phyloP scores from a whole-genome alignment of 2,329 filamentous ascomycete species.

The Cladosporium sp. region DNA sequence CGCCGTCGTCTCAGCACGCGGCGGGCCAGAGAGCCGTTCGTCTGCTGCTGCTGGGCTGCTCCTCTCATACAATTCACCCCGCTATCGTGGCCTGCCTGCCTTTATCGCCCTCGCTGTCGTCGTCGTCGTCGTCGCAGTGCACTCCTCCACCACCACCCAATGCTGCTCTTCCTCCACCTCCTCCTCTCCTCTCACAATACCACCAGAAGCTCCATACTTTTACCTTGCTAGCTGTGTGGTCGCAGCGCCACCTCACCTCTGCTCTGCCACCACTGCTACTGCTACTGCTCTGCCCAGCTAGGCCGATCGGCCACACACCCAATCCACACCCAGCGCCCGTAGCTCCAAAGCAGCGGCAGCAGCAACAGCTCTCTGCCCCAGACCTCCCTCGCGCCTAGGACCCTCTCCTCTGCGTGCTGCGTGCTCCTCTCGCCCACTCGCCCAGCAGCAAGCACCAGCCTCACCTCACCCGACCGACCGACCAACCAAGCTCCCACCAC shows the following conservation, averaged over 20 bases:
- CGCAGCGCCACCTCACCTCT: not conserved
- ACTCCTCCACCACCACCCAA: constrained; percentile 5
- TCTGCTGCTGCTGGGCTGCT: not conserved
- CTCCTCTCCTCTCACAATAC: not conserved
- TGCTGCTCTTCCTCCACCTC: not conserved
- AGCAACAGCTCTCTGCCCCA: not conserved
- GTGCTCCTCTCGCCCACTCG: constrained; percentile 7
- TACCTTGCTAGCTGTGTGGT: constrained; percentile 2
- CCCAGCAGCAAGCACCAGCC: not conserved
- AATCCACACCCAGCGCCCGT: constrained; percentile 17
- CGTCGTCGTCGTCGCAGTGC: constrained; percentile 2
- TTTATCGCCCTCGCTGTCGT: not conserved
- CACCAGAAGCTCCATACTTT: not conserved
- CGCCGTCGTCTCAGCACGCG: not conserved
- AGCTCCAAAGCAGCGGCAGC: constrained; percentile 1
- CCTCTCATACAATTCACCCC: not conserved
- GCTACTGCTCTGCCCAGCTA: constrained; percentile 1
- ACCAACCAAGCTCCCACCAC: not conserved
- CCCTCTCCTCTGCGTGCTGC: not conserved
- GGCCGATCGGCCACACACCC: constrained; percentile 11
- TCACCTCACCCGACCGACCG: not conserved
- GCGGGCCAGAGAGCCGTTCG: not conserved
- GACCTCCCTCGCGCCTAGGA: not conserved
- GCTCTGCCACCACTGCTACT: constrained; percentile 1
- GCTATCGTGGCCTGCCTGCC: not conserved